These are phyloP conservation scores for Hippophae rhamnoides DNA, from an alignment of 306 rosid genomes.

Conservation along the genomic window DNA sequence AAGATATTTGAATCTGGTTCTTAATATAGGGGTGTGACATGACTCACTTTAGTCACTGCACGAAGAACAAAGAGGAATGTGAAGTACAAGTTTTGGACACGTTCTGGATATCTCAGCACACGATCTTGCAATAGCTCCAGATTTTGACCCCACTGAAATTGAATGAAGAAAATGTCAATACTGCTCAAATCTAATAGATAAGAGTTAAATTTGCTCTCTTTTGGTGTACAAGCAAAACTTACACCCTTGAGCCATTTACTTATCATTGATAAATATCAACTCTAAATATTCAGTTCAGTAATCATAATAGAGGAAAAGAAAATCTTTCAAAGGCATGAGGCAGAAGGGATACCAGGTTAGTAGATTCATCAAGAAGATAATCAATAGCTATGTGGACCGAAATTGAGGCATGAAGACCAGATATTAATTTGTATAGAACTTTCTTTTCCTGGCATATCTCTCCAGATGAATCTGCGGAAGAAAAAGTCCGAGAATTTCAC, in stretches of 20 bases:
- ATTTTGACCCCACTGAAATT: slow-evolving; percentile 59
- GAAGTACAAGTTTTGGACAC: slow-evolving; percentile 54
- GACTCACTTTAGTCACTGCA: slow-evolving; percentile 59
- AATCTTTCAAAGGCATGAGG: not conserved
- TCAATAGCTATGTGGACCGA: slow-evolving; percentile 58
- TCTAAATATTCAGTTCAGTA: no score
- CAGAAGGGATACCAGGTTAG: slow-evolving; percentile 28
- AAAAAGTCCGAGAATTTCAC: not conserved
- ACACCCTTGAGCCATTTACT: not conserved
- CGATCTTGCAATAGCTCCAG: slow-evolving; percentile 46
- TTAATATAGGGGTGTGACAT: not conserved
- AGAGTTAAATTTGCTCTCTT: not conserved
- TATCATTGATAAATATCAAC: no score
- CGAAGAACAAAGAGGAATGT: slow-evolving; percentile 50
- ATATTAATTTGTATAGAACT: slow-evolving; percentile 55
- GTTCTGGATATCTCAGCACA: slow-evolving; percentile 50
- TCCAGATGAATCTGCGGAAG: slow-evolving; percentile 36
- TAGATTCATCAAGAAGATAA: slow-evolving; percentile 49
- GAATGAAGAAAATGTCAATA: slow-evolving; percentile 5
- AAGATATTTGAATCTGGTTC: not conserved
- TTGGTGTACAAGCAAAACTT: not conserved
- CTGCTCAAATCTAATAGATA: not conserved
- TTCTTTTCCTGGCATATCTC: slow-evolving; percentile 50
- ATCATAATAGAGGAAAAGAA: no score
- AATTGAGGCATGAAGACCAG: slow-evolving; percentile 67